Percentiles rank a stretch among this genome's conserved stretches.
Evolutionary conservation across 1,284 basidiomycete genomes (phyloP).

Genomic region (Rhodotorula sp.): DNA sequence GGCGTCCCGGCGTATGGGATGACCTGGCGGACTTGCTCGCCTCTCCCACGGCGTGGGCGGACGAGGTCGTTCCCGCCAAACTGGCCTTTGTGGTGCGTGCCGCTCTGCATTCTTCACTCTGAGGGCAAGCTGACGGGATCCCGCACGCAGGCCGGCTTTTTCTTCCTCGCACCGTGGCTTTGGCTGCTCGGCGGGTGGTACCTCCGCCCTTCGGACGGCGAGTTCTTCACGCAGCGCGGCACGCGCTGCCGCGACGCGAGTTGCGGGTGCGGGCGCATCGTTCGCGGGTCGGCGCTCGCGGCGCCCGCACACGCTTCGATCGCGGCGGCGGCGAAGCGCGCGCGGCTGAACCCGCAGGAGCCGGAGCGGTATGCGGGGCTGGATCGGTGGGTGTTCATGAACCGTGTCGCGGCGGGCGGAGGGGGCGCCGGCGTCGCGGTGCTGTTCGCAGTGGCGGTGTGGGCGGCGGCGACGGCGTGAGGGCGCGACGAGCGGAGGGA

Average conservation of each 20-base stretch:
- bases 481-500: not conserved
- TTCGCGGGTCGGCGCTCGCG: conserved; percentile 16
- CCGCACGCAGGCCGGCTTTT: conserved; percentile 29
- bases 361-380: conserved; percentile 21
- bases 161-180: conserved; percentile 39
- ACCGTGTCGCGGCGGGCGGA: conserved; percentile 28
- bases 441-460: conserved; percentile 27
- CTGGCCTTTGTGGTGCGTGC: conserved; percentile 30
- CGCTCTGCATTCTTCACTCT: not conserved
- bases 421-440: conserved; percentile 22
- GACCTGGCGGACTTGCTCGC: conserved; percentile 12
- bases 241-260: conserved; percentile 24
- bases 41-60: conserved; percentile 23
- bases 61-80: conserved; percentile 39
- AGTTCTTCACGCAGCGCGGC: conserved; percentile 28
- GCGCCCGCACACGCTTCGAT: not conserved
- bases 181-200: conserved; percentile 45
- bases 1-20: conserved; percentile 6
- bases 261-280: conserved; percentile 34
- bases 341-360: not conserved
- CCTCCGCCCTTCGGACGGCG: conserved; percentile 34
- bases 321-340: not conserved
- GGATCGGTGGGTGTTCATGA: conserved; percentile 40
- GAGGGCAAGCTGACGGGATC: not conserved
- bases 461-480: conserved; percentile 25